These are phyloP conservation scores for Mycena pura DNA, from an alignment of 768 basidiomycete genomes.

Conservation along the genomic window DNA sequence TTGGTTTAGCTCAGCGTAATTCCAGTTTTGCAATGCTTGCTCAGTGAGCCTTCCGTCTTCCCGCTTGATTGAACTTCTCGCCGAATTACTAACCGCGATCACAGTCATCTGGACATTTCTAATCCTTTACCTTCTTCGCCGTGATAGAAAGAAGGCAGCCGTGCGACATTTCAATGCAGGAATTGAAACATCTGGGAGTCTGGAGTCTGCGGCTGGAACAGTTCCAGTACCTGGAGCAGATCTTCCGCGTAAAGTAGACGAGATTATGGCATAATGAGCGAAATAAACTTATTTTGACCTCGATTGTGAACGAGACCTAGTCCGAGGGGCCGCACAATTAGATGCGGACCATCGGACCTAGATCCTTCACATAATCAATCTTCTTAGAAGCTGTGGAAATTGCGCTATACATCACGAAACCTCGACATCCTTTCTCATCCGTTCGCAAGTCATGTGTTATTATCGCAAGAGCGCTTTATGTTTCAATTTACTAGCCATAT, in stretches of 20 bases:
- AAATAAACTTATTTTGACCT: not conserved
- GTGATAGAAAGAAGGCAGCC: constrained; percentile 11
- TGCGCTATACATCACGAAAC: constrained; percentile 7
- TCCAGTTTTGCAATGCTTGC: constrained; percentile 14
- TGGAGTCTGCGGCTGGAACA: not conserved
- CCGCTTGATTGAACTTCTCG: not conserved
- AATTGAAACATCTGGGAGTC: constrained; percentile 1
- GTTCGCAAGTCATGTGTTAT: constrained; percentile 12
- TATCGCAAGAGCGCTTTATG: constrained; percentile 15
- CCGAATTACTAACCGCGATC: constrained; percentile 5
- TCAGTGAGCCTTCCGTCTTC: not conserved
- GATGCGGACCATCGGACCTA: not conserved
- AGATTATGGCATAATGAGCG: constrained; percentile 1
- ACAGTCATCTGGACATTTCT: constrained; percentile 17
- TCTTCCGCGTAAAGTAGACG: not conserved
- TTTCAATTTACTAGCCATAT: constrained; percentile 17
- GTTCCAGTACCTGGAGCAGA: not conserved
- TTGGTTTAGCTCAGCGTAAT: not conserved
- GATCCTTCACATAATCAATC: no score
- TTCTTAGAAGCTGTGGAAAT: not conserved
- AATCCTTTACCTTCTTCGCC: constrained; percentile 19
- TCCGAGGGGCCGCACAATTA: no score
- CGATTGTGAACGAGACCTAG: no score
- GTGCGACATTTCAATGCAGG: not conserved
- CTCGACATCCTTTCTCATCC: constrained; percentile 7